Percentiles rank a stretch among this genome's conserved stretches.
phyloP scores from a whole-genome alignment of 768 basidiomycete species.

The Lepiota subincarnata region DNA sequence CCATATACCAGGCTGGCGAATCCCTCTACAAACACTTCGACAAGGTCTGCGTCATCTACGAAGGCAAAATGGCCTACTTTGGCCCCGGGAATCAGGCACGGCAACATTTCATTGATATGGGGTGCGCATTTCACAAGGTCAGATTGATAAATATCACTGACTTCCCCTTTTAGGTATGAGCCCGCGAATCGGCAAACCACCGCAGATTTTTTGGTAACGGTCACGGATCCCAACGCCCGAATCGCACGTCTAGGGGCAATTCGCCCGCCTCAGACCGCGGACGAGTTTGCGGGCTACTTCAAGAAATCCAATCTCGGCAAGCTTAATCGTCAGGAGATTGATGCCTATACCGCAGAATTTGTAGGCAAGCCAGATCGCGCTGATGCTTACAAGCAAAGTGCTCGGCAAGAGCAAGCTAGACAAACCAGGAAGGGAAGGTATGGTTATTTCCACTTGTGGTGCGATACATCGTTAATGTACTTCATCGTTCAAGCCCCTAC shows the following conservation, averaged over 20 bases:
- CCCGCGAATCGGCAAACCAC: constrained; percentile 64
- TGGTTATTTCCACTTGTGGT: constrained; percentile 6
- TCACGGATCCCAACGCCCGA: constrained; percentile 60
- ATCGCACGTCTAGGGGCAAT: constrained; percentile 39
- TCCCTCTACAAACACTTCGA: constrained; percentile 63
- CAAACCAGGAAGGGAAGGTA: constrained; percentile 33
- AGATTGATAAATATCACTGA: neutral
- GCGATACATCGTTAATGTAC: neutral
- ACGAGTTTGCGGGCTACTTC: constrained; percentile 53
- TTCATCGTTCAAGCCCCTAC: constrained; percentile 32
- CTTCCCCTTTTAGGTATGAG: constrained; percentile 33
- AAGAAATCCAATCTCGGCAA: constrained; percentile 33
- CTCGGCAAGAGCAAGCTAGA: constrained; percentile 46
- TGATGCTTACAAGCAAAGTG: constrained; percentile 43
- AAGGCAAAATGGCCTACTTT: constrained; percentile 71
- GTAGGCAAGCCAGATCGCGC: constrained; percentile 42
- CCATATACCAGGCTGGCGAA: constrained; percentile 83
- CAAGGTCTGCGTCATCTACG: constrained; percentile 77
- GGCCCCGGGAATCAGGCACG: constrained; percentile 63
- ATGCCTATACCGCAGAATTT: constrained; percentile 37
- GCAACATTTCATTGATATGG: constrained; percentile 68
- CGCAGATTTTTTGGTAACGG: constrained; percentile 59
- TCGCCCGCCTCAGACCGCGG: constrained; percentile 47
- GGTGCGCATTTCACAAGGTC: constrained; percentile 10
- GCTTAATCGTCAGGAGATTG: constrained; percentile 43